A percentile compares a stretch with the other conserved stretches of the same genome.
Evolutionary conservation across 2,329 filamentous ascomycete species (phyloP).

Genomic region (Sporothrix protearum): DNA sequence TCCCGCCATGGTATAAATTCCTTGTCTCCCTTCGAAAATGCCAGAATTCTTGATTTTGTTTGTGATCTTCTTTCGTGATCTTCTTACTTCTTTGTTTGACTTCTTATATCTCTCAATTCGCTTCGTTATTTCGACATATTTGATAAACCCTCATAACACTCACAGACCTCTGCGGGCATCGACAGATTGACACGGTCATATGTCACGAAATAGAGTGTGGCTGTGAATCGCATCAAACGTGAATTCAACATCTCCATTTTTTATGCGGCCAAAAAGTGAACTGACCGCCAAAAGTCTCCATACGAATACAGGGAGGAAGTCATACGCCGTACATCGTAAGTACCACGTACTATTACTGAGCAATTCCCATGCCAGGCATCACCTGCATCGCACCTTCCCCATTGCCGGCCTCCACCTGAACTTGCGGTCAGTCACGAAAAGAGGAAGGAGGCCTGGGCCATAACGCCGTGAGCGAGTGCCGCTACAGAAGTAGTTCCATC

Average conservation of each 20-base stretch:
- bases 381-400: background rate
- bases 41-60: background rate
- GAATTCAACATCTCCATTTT: background rate
- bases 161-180: background rate
- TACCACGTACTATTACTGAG: no score
- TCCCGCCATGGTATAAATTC: background rate
- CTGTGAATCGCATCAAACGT: background rate
- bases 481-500: background rate
- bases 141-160: background rate
- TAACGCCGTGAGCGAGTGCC: background rate
- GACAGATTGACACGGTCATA: background rate
- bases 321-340: no score
- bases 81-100: background rate
- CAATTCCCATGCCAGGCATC: background rate
- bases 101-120: slow-evolving; percentile 1
- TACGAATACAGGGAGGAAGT: no score
- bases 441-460: background rate
- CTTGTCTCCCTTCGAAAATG: background rate
- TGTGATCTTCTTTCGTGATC: background rate
- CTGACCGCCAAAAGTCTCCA: background rate
- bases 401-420: background rate
- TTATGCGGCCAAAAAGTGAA: background rate
- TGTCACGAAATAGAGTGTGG: background rate
- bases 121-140: background rate
- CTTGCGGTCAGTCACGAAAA: slow-evolving; percentile 12